Conservation (phyloP, 2,329 filamentous ascomycete species). For the Diaporthe nobilis region DNA sequence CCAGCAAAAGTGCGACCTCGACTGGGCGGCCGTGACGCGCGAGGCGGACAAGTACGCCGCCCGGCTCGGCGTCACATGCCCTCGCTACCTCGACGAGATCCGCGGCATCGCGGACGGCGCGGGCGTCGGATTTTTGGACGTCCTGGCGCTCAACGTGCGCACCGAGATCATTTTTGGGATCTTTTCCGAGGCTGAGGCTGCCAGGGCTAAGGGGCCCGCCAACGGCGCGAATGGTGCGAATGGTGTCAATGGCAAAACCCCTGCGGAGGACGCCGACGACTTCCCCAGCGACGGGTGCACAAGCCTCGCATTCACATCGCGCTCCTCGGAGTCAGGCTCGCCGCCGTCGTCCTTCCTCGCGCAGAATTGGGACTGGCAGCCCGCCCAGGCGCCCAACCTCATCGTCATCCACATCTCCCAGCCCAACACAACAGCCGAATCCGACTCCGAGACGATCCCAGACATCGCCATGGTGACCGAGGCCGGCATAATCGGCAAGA, state of each 20-base stretch:
- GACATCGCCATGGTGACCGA: constrained; percentile 58
- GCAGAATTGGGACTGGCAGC: constrained; percentile 43
- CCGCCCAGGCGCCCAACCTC: constrained; percentile 36
- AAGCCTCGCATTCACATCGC: constrained; percentile 33
- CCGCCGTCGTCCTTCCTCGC: constrained; percentile 40
- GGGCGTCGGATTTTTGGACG: constrained; percentile 35
- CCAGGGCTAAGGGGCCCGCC: background rate
- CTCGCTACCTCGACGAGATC: constrained; percentile 41
- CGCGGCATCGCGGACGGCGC: constrained; percentile 38
- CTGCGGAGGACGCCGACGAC: too few relatives aligned
- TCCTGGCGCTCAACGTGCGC: constrained; percentile 42
- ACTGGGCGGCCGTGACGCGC: constrained; percentile 33
- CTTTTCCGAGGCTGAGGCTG: constrained; percentile 21
- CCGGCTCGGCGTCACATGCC: constrained; percentile 8
- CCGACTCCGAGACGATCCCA: background rate
- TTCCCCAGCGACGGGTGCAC: constrained; percentile 43
- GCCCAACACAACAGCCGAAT: constrained; percentile 40
- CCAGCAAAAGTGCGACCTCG: constrained; percentile 33
- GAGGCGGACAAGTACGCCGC: constrained; percentile 35
- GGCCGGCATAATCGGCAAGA: constrained; percentile 74
- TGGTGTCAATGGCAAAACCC: too few relatives aligned
- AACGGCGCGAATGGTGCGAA: background rate
- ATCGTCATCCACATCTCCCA: constrained; percentile 47
- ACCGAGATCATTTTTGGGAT: constrained; percentile 42
- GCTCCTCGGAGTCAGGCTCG: too few relatives aligned